Base-by-base conservation (phyloP, 768 basidiomycete genomes). In the Suillus plorans region DNA sequence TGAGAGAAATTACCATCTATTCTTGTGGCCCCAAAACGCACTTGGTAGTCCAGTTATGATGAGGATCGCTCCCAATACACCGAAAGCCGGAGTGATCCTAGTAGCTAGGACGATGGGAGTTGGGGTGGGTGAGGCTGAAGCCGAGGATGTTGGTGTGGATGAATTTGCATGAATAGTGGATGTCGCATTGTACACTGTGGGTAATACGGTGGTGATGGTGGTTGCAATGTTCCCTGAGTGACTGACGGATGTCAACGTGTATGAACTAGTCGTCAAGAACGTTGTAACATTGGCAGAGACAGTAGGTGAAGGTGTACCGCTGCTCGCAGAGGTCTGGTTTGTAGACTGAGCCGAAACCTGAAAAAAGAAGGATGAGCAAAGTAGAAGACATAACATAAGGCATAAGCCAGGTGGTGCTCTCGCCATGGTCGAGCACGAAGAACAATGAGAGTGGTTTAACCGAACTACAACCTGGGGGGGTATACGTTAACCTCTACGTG, bases 11-110 rank as follows among this genome's bases (percentile, higher is more conserved):
- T 72, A 91, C 95, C 96, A 97, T 84, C 95, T 81, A 76, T 97
- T 96, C 83, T 97, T 97, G 80, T 95, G 94, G 25, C 96, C 96
- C 79, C 92, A 89, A 69, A 94, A 94, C 4, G 92, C 91, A 61
- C 92, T 91, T 10, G 94, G 94, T 7, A 96, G 80, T 56, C 96
- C 96, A 10, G 92, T 94, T 58, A 97, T 72, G 69, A 97, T 94
- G 73, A 98, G 87, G 66, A 97, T 77, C 5, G 86, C 91, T 56
- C 96, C 96, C 18, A 95, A 83, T 37, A 95, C 92, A 60, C 89
- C 95, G 76, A 96, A 98, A 18, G 89, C 95, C 34, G 93, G 92
- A 71, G 94, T 92, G 44, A 97, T 79, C 72, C 79, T 84, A 22
- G 95, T 94, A 25, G 81, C 85, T 16, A 83, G 80, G 67, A 69